A percentile compares a stretch with the other conserved stretches of the same genome.
Evolutionary conservation across 768 basidiomycete species (phyloP).

Genomic region (Hygrophorus russula): DNA sequence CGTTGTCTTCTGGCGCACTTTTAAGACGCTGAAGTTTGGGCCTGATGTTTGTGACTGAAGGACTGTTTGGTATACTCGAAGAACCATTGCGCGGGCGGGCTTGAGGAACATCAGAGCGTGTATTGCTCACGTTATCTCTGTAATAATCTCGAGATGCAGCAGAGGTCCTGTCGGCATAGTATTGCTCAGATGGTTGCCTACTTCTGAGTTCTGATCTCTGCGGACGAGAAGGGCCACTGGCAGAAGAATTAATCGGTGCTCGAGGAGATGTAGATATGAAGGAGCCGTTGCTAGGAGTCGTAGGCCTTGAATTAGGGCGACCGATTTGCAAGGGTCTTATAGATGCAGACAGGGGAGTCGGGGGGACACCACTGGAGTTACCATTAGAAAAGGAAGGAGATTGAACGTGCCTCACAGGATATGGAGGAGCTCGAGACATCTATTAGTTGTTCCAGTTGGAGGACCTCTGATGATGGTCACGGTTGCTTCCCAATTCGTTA

Average conservation of each 20-base stretch:
- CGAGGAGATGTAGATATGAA: constrained; percentile 26
- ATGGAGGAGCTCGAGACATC: constrained; percentile 53
- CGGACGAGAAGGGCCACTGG: constrained; percentile 49
- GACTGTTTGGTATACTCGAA: constrained; percentile 11
- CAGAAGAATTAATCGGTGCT: constrained; percentile 25
- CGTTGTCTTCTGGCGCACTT: constrained; percentile 21
- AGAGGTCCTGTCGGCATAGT: constrained; percentile 37
- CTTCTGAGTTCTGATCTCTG: constrained; percentile 56
- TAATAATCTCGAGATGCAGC: constrained; percentile 8
- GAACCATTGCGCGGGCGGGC: constrained; percentile 19
- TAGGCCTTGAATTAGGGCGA: constrained; percentile 41
- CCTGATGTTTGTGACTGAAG: constrained; percentile 11
- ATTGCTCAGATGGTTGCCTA: constrained; percentile 38
- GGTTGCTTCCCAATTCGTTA: background rate
- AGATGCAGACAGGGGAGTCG: constrained; percentile 23
- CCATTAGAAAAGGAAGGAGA: constrained; percentile 27
- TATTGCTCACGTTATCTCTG: constrained; percentile 42
- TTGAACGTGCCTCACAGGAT: constrained; percentile 39
- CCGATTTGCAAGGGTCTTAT: constrained; percentile 54
- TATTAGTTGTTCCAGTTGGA: background rate
- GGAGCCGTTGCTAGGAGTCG: constrained; percentile 36
- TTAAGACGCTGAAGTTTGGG: constrained; percentile 18
- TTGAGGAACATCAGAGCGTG: constrained; percentile 31
- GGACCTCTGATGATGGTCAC: background rate
- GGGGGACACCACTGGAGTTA: constrained; percentile 26